Percentiles rank a stretch among this genome's conserved stretches.
Conservation (phyloP, 805 yeast genomes). For the Cyberlindnera petersonii region DNA sequence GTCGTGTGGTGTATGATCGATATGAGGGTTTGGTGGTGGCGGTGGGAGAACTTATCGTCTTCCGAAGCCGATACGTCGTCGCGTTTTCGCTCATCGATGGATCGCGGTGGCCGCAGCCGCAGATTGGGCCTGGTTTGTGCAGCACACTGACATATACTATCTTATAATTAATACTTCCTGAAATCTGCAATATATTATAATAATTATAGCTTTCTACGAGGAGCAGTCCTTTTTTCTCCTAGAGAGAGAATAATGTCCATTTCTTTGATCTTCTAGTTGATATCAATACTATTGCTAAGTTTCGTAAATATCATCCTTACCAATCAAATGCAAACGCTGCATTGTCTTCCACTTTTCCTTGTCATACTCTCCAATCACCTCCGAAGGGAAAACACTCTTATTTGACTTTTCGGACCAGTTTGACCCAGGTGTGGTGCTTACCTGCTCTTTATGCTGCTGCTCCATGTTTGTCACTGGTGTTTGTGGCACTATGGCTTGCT, state of each 20-base stretch:
- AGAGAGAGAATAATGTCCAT: too few relatives aligned
- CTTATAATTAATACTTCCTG: too few relatives aligned
- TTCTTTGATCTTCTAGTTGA: too few relatives aligned
- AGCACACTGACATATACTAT: too few relatives aligned
- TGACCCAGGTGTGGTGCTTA: slow-evolving; percentile 31
- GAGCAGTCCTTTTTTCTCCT: too few relatives aligned
- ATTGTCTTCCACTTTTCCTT: slow-evolving; percentile 61
- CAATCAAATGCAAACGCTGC: slow-evolving; percentile 32
- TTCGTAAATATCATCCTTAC: background rate
- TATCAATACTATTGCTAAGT: background rate
- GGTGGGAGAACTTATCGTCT: too few relatives aligned
- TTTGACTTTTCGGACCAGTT: slow-evolving; percentile 34
- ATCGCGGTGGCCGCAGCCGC: too few relatives aligned
- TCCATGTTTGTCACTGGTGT: slow-evolving; percentile 13
- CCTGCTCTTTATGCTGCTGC: slow-evolving; percentile 26
- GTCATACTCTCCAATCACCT: slow-evolving; percentile 61
- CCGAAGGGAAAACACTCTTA: slow-evolving; percentile 47
- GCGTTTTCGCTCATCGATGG: too few relatives aligned
- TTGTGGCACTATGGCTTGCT: background rate
- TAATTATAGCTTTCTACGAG: too few relatives aligned
- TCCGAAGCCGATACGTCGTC: too few relatives aligned
- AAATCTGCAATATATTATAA: too few relatives aligned
- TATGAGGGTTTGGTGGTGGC: background rate
- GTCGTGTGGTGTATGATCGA: background rate
- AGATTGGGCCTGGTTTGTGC: too few relatives aligned